Base-by-base conservation (phyloP, 768 basidiomycete genomes). In the Psilocybe sp. region DNA sequence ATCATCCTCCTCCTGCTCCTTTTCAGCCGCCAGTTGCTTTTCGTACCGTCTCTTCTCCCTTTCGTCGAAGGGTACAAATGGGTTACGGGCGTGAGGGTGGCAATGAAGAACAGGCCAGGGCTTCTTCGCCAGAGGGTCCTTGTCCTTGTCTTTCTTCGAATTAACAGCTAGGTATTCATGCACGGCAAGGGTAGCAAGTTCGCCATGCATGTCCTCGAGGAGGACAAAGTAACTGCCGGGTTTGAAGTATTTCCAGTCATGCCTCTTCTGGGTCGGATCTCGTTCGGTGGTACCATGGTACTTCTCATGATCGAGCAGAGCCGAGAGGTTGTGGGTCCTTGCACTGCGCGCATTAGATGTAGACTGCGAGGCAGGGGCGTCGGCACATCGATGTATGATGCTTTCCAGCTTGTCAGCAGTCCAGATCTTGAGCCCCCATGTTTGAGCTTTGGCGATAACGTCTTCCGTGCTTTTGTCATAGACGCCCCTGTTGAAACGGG, bases 381-480 rank as follows among this genome's bases (percentile, higher is more conserved):
- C 62, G 32, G 83, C 69, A 57, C 87, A 89, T 45, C 89, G 84
- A 43, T 81, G 76, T 41, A 91, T 66, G 42, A 91, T 84, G 57
- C 81, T 89, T 32, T 82, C 77, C 2, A 91, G 76, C 62, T 91
- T 91, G 12, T 71, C 63, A 1, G 85, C 71, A 38, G 68, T 84
- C 96, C 96, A 99, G 20, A 98, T 81, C 69, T 97, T 98, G 65
- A 91, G 87, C 28, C 81, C 79, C 50, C 84, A 84, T 34, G 76
- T 72, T 18, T 78, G 66, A 8, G 92, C 89, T 59, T 91, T 87
- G 40, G 75, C 68, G 14, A 87, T 71, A 34, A 89, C 72, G 53
- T 79, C 77, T 36, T 78, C 56, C 54, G 69, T 49, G 28, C 59
- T 28, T 8, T 72, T 65, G 35, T 65, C 64, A 3, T 46, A 49